Evolutionary conservation across 768 basidiomycete genomes (phyloP), one percentile per base, ranked within the genome.

Genomic region (Agaricus subrufescens): DNA sequence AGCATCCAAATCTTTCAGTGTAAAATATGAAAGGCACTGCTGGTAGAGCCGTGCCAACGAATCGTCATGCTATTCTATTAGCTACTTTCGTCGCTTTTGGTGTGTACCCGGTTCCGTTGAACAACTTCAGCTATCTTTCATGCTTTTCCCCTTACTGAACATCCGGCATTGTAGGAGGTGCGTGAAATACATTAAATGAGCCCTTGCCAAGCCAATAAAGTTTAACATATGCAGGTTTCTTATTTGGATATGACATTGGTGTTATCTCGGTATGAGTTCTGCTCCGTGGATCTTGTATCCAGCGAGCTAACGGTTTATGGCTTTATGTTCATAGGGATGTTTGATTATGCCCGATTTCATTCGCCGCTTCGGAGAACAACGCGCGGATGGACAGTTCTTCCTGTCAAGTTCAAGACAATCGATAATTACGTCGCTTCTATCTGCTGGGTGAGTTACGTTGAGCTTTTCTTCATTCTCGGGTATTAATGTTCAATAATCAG

Each of bases 341-440:
- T 69, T 91, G 31, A 89, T 90, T 57, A 89, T 89, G 86, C 81
- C 81, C 7, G 87, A 90, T 66, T 91, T 91, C 67, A 76, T 88
- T 61, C 61, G 71, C 51, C 81, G 87, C 11, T 90, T 91, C 63
- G 89, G 87, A 31, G 71, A 82, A 62, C 50, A 75, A 3, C 76
- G 69, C 47, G 62, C 63, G 2, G 62, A 80, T 58, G 86, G 86
- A 3, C 60, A 69, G 34, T 71, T 71, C 49, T 71, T 79, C 57
- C 70, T 92, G 9, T 80, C 83, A 2, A 79, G 80, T 57, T 80
- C 81, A 26, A 75, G 87, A 37, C 86, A 89, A 63, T 86, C 86
- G 0, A 86, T 90, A 49, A 91, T 91, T 52, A 89, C 89, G 0
- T 91, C 88, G 6, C 75, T 90, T 3, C 73, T 91, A 5, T 89